Evolutionary conservation across 2,329 filamentous ascomycete species (phyloP).

Genomic region (Microascus cirrosus): DNA sequence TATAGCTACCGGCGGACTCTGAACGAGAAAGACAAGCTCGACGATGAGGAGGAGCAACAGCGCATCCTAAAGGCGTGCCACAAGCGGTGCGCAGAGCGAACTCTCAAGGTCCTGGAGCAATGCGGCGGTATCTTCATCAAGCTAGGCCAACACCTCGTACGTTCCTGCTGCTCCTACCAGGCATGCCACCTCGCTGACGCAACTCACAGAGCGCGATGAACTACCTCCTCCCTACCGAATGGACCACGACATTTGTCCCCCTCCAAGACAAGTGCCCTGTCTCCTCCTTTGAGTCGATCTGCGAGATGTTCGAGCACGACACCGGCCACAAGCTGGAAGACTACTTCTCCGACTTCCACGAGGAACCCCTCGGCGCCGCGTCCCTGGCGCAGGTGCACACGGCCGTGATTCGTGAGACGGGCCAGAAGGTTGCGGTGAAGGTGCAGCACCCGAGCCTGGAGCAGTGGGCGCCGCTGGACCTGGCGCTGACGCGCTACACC

Average conservation of each 20-base stretch:
- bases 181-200: slow-evolving; percentile 9
- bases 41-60: slow-evolving; percentile 54
- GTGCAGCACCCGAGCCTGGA: slow-evolving; percentile 86
- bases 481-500: slow-evolving; percentile 76
- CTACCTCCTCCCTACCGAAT: slow-evolving; percentile 81
- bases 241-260: slow-evolving; percentile 92
- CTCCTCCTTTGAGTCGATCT: slow-evolving; percentile 76
- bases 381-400: slow-evolving; percentile 92
- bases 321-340: slow-evolving; percentile 70
- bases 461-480: slow-evolving; percentile 81
- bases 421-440: slow-evolving; percentile 87
- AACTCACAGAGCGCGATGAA: slow-evolving; percentile 72
- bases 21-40: slow-evolving; percentile 51
- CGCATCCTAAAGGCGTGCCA: slow-evolving; percentile 72
- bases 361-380: slow-evolving; percentile 76
- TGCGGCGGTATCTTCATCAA: slow-evolving; percentile 99
- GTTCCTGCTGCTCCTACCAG: slow-evolving; percentile 5
- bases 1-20: slow-evolving; percentile 77
- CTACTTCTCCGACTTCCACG: slow-evolving; percentile 76
- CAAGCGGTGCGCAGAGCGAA: slow-evolving; percentile 82
- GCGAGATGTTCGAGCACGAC: slow-evolving; percentile 75
- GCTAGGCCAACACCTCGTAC: slow-evolving; percentile 79
- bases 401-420: slow-evolving; percentile 69
- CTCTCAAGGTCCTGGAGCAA: slow-evolving; percentile 77
- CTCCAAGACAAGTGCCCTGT: slow-evolving; percentile 93